Percentiles rank a stretch among this genome's conserved stretches.
Conservation (phyloP, 768 basidiomycete species). For the Phlebiopsis gigantea region DNA sequence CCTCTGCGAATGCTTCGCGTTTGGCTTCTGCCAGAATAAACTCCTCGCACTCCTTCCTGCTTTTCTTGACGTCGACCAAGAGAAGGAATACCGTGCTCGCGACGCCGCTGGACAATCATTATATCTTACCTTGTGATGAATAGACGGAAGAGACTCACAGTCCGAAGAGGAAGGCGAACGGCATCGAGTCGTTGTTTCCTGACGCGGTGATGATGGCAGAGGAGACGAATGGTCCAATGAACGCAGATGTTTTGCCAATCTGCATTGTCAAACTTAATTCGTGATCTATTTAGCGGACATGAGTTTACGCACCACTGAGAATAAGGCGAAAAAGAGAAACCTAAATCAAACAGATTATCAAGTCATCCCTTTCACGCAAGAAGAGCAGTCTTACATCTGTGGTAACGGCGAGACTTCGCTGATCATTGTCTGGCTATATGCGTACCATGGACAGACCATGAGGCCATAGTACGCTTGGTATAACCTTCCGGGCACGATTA, state of each 20-base stretch:
- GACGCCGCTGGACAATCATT: conserved; percentile 34
- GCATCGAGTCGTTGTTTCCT: conserved; percentile 67
- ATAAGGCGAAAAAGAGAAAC: conserved; percentile 73
- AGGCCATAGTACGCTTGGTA: conserved; percentile 70
- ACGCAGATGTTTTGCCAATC: conserved; percentile 73
- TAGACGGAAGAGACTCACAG: conserved; percentile 39
- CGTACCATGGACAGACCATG: conserved; percentile 77
- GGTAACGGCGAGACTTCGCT: conserved; percentile 69
- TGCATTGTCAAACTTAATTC: conserved; percentile 24
- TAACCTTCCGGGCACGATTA: conserved; percentile 34
- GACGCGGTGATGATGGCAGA: conserved; percentile 70
- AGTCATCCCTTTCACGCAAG: neutral
- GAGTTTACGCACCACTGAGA: conserved; percentile 53
- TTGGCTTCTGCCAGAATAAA: conserved; percentile 53
- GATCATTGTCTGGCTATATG: conserved; percentile 81
- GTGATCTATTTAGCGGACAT: conserved; percentile 1
- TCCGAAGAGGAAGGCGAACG: conserved; percentile 68
- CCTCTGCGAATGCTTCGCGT: conserved; percentile 31
- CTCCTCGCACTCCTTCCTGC: conserved; percentile 54
- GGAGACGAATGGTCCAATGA: conserved; percentile 72
- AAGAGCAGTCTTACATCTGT: conserved; percentile 48
- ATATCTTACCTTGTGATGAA: neutral
- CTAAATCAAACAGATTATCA: conserved; percentile 21
- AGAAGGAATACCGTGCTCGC: conserved; percentile 55
- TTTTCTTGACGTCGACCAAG: conserved; percentile 61